phyloP scores from a whole-genome alignment of 208 protist species.

The Spongospora subterranea region DNA sequence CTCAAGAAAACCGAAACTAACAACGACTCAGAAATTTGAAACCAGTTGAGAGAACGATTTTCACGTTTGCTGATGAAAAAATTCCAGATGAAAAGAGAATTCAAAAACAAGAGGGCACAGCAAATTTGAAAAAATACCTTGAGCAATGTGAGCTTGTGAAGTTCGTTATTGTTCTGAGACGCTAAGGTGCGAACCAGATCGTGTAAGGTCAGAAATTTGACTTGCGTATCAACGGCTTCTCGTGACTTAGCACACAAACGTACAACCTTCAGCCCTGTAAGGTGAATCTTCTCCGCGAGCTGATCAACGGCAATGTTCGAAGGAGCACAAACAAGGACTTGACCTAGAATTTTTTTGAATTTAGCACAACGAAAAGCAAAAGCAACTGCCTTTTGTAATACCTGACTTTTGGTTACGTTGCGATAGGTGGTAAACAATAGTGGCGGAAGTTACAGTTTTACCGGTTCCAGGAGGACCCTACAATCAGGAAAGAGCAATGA shows the following conservation, averaged over 20 bases:
- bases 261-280: constrained; percentile 91
- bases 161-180: constrained; percentile 69
- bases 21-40: too few relatives aligned
- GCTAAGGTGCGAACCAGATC: constrained; percentile 79
- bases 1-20: too few relatives aligned
- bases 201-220: constrained; percentile 87
- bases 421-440: constrained; percentile 90
- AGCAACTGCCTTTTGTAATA: background rate
- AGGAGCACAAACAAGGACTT: constrained; percentile 89
- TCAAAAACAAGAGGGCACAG: too few relatives aligned
- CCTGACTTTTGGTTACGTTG: constrained; percentile 50
- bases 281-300: constrained; percentile 89
- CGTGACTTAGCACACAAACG: constrained; percentile 86
- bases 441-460: constrained; percentile 93
- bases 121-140: too few relatives aligned
- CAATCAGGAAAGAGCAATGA: background rate
- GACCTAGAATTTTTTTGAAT: constrained; percentile 27
- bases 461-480: constrained; percentile 95
- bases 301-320: constrained; percentile 97
- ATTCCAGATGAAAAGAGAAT: too few relatives aligned
- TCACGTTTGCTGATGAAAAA: too few relatives aligned
- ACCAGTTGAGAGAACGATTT: too few relatives aligned
- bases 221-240: constrained; percentile 79
- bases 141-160: constrained; percentile 81
- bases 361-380: background rate